Evolutionary conservation across 768 basidiomycete genomes (phyloP), one percentile per base, ranked within the genome.

Genomic region (Serendipita indica): DNA sequence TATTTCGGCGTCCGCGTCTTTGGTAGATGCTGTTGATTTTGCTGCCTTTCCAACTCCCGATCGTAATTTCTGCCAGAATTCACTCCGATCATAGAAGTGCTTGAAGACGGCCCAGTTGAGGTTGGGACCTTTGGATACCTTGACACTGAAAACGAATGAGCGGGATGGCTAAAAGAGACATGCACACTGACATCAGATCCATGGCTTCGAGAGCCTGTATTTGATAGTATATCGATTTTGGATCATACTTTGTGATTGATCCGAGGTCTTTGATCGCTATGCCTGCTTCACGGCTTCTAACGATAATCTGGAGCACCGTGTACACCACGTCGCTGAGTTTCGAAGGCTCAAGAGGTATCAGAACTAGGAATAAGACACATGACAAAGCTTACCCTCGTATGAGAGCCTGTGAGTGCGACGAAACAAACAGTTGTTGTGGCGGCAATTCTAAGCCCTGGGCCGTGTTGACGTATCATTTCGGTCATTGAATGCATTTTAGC

Each of bases 201-300:
- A 93, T 73, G 57, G 83, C 81, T 2, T 82, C 74, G 16, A 93
- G 73, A 63, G 87, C 82, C 63, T 81, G 79, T 60, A 89, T 79
- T 60, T 90, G 79, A 69, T 93, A 92, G 67, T 88, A 89, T 62
- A 88, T 88, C 1, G 86, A 86, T 69, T 91, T 92, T 67, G 88
- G 87, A 66, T 91, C 89, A 65, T 93, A 90, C 52, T 79, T 80
- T 7, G 89, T 83, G 65, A 79, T 75, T 63, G 80, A 80, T 25
- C 86, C 86, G 13, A 94, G 75, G 32, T 86, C 79, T 12, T 90
- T 79, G 45, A 86, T 82, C 4, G 86, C 84, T 14, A 88, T 77
- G 10, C 90, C 90, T 18, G 77, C 71, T 60, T 86, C 84, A 60
- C 89, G 73, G 2, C 84, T 86, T 34, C 86, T 78, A n/a, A 88